Base-by-base conservation (phyloP, 2,329 filamentous ascomycete species). In the Botrytis porri region DNA sequence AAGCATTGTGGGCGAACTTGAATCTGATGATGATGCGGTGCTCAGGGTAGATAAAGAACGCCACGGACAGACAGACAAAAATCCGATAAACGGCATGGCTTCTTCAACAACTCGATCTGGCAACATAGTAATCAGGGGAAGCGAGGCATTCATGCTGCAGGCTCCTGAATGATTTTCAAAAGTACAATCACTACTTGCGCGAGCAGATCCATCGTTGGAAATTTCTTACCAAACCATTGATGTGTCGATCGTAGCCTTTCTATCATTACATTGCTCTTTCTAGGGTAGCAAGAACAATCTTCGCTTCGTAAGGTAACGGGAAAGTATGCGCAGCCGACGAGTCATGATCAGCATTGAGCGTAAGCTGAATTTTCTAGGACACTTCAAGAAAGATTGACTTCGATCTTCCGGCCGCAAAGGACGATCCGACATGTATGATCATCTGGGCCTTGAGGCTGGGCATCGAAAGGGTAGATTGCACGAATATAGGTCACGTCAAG, bases 1-100 rank as follows among this genome's bases (percentile, higher is more conserved):
- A 16, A 77, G 77, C 66, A 76, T 78, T 10, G 74, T 78, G 10
- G 78, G 76, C 0, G 77, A 79, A 43, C 73, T 79, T 59, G 45
- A 51, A 70, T 43, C 35, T 14, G 20, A 43, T 9, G 69, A 51
- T 25, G 32, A 51, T 37, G 14, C 10, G 22, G 25, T 70, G 18
- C 22, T 18, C 29, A 64, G 48, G 35, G 32, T 25, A 37, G 32
- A 70, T 32, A n/a, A 60, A 60, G 66, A 69, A 43, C 20, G 32
- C 20, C 29, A 39, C 10, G 69, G 32, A 51, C 9, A 64, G 37
- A 43, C 37, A 12, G 22, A 57, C 1, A 16, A 29, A 8, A 41
- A n/a, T 5, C 6, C 10, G 35, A 57, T 41, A 7, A 32, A 57
- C 43, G 18, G 7, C n/a, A 41, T 41, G 18, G 35, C 29, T 18